Base-by-base conservation (phyloP, 306 rosid genomes). In the Ormosia semicastrata region DNA sequence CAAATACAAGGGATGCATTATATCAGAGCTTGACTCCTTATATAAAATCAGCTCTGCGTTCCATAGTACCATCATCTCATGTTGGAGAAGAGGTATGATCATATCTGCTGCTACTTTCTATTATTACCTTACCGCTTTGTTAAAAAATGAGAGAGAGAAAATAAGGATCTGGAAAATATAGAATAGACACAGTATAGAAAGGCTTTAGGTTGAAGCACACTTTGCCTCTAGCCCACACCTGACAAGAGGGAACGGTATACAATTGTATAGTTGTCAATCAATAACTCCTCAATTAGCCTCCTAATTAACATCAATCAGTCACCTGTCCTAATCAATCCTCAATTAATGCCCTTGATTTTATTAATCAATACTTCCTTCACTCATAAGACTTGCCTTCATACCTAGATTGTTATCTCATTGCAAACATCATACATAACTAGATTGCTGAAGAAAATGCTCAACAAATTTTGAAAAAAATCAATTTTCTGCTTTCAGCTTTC, bases 1-100 rank as follows among this genome's bases (percentile, higher is more conserved):
- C 86, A 71, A 90, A 84, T 86, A 83, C 92, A 66, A 89, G 90
- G 83, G 98, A 90, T 63, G 65, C 93, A 52, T 85, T 93, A 66
- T 93, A 90, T 88, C 97, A 91, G 88, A 90, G 84, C 82, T 85
- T 93, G 90, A 94, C 98, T 3, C 97, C 97, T 83, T 77, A 76
- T 70, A 67, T 93, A 80, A 93, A 87, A 88, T 83, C 83, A 41
- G 81, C 90, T 66, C 37, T 93, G 65, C 96, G 93, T 66, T 83
- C 94, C 77, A 89, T 85, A 76, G 74, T 93, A 76, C 89, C 86
- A 63, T 89, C 82, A 54, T 83, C 86, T 77, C 77, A 58, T 83
- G 88, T 82, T 78, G 85, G 62, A 72, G 92, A 91, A 74, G 90
- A 91, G 93, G 98, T 91, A 88, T 43, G 66, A 46, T 70, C 60